phyloP scores from a whole-genome alignment of 2,329 filamentous ascomycete genomes.

The Sporothrix protearum region DNA sequence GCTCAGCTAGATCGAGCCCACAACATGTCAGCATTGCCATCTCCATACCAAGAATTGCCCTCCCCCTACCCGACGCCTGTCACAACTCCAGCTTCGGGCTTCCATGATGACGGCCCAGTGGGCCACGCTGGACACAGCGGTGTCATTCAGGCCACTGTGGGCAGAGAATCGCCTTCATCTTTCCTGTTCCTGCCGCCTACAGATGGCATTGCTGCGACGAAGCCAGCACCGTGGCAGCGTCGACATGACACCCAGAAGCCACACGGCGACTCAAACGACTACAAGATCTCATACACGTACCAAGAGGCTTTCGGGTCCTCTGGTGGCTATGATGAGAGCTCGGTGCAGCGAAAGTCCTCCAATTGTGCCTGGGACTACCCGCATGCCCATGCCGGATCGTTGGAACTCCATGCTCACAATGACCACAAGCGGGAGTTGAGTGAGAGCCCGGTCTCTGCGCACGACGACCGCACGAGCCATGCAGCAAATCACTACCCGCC shows the following conservation, averaged over 20 bases:
- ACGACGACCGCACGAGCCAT: neutral
- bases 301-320: neutral
- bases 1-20: neutral
- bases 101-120: neutral
- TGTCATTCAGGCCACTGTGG: neutral
- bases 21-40: neutral
- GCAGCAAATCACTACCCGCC: neutral
- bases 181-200: neutral
- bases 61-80: neutral
- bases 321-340: neutral
- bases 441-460: neutral
- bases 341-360: neutral
- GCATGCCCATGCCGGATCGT: neutral
- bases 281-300: neutral
- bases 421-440: neutral
- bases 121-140: neutral
- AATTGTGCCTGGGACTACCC: neutral
- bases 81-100: neutral
- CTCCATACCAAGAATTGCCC: neutral
- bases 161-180: conserved; percentile 1
- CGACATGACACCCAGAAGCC: neutral
- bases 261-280: neutral
- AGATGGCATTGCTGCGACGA: neutral
- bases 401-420: neutral
- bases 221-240: neutral